Conservation (phyloP, 768 basidiomycete genomes). For the Terana coerulea region DNA sequence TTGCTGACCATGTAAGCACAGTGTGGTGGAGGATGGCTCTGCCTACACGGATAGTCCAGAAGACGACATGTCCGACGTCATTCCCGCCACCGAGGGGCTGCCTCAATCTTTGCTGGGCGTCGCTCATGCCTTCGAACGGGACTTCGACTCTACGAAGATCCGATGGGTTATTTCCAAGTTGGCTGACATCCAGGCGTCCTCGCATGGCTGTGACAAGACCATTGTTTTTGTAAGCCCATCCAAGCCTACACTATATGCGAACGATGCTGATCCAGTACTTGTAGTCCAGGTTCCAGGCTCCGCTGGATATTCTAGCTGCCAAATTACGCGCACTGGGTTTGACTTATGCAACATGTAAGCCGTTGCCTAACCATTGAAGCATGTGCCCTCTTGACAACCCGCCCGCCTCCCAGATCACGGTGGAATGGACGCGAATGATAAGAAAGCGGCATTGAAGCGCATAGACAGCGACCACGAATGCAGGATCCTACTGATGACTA, state of each 20-base stretch:
- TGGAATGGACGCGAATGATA: neutral
- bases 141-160: neutral
- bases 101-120: too few relatives aligned
- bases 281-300: slow-evolving; percentile 2
- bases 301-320: neutral
- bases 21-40: too few relatives aligned
- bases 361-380: neutral
- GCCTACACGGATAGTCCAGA: too few relatives aligned
- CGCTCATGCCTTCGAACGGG: neutral
- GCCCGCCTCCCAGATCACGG: slow-evolving; percentile 13
- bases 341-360: neutral
- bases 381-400: neutral
- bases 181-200: neutral
- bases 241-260: neutral
- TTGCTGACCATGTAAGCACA: too few relatives aligned
- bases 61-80: too few relatives aligned
- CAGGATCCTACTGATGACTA: slow-evolving; percentile 11
- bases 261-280: too few relatives aligned
- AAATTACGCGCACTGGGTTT: too few relatives aligned
- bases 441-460: neutral
- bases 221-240: slow-evolving; percentile 10
- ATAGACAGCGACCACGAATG: neutral
- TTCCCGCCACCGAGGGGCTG: too few relatives aligned
- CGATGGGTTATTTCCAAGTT: neutral
- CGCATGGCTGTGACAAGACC: slow-evolving; percentile 4